A percentile compares a stretch with the other conserved stretches of the same genome.
Evolutionary conservation across 768 basidiomycete species (phyloP).

Genomic region (Rhodotorula toruloides): DNA sequence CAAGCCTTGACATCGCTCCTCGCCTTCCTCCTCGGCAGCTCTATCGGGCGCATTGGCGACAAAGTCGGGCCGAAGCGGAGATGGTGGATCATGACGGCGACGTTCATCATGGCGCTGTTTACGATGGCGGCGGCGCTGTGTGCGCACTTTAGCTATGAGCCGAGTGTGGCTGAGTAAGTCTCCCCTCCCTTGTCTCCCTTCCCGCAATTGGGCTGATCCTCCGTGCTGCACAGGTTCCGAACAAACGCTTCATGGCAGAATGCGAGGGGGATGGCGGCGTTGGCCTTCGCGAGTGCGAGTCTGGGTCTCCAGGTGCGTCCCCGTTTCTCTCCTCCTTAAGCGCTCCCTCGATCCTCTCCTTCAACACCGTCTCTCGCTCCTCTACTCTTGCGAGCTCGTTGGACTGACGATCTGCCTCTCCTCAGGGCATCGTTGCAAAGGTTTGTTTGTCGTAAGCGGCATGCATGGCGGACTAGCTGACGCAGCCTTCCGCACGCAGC

Average conservation of each 20-base stretch:
- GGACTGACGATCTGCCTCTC: neutral
- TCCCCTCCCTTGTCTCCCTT: neutral
- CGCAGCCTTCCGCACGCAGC: neutral
- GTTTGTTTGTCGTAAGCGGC: constrained; percentile 27
- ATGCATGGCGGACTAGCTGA: fast-evolving
- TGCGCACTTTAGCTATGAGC: constrained; percentile 37
- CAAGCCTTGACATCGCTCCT: constrained; percentile 38
- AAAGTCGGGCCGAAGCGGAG: constrained; percentile 54
- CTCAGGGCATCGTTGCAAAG: constrained; percentile 72
- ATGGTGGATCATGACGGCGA: constrained; percentile 28
- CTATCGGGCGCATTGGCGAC: constrained; percentile 67
- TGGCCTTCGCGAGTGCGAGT: constrained; percentile 73
- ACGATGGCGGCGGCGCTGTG: constrained; percentile 31
- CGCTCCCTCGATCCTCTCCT: no score
- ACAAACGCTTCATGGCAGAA: constrained; percentile 68
- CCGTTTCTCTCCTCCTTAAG: neutral
- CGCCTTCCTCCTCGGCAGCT: constrained; percentile 32
- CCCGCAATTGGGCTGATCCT: constrained; percentile 28
- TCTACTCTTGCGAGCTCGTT: neutral
- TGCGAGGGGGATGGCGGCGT: constrained; percentile 59
- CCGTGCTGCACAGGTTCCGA: constrained; percentile 48
- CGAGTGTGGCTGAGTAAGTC: constrained; percentile 20
- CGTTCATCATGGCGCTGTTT: constrained; percentile 21
- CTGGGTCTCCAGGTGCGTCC: constrained; percentile 62
- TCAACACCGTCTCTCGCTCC: neutral